Base-by-base conservation (phyloP, 768 basidiomycete species). In the Phaffia tasmanica region DNA sequence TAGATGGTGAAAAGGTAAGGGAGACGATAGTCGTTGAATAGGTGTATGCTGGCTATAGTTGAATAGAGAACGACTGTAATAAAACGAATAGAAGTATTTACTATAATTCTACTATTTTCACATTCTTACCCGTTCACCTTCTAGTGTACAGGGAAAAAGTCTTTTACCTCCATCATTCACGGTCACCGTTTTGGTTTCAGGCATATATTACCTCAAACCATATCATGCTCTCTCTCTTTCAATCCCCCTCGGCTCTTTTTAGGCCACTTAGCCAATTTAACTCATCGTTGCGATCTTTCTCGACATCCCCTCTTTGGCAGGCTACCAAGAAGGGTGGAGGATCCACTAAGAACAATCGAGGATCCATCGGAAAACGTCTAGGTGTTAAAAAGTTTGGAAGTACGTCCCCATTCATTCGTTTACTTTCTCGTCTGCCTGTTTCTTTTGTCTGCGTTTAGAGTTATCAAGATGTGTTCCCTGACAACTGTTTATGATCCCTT, bases 241-340 rank as follows among this genome's bases (percentile, higher is more conserved):
- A 15, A 23, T 49, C 50, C 46, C 49, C 50, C 14, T 42, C 25
- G 25, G 35, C 49, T 29, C 30, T 57, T 46, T 21, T 27, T 15
- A 25, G 35, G 25, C 7, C 66, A 42, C 35, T 42, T 11, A 42
- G 11, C 35, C 35, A 42, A 2, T 50, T 57, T 18, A 18, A 48
- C 21, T 25, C 60, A 9, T n/a, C 57, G 47, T 2, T 47, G 18
- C n/a, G 66, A 7, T 61, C 66, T 19, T 63, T 67, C 66, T 67
- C 66, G 8, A 67, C 61, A n/a, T 62, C 66, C 11, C 11, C 61
- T 49, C 18, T 42, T 29, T 49, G 62, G 21, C 35, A 35, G n/a
- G 92, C 95, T 47, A 97, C 95, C 65, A 99, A 99, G 78, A 85
- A 90, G 53, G 94, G 92, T 55, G 94, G 93, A 72, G 95, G 95